Evolutionary conservation across 805 yeast genomes (phyloP).

Genomic region (Blastobotrys muscicola): DNA sequence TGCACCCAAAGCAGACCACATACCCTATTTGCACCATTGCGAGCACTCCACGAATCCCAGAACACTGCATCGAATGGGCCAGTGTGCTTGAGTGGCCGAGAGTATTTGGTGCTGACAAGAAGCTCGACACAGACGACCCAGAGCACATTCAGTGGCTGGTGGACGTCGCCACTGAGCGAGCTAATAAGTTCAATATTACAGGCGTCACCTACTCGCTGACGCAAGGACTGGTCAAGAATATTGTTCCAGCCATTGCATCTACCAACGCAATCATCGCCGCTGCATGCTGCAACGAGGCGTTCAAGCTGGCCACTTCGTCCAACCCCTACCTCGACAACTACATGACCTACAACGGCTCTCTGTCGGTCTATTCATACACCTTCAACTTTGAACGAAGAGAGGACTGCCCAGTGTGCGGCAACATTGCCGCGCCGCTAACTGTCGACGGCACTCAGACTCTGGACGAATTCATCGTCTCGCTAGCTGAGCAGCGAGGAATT

Average conservation of each 20-base stretch:
- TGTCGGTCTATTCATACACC: conserved; percentile 65
- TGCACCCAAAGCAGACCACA: conserved; percentile 49
- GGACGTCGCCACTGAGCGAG: conserved; percentile 47
- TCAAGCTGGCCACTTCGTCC: conserved; percentile 64
- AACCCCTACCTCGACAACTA: conserved; percentile 64
- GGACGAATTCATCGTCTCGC: conserved; percentile 34
- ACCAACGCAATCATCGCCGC: conserved; percentile 92
- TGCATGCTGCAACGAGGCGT: conserved; percentile 75
- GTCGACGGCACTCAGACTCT: conserved; percentile 26
- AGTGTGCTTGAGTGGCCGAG: conserved; percentile 66
- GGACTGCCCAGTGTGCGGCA: conserved; percentile 74
- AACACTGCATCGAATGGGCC: conserved; percentile 92
- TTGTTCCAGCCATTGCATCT: conserved; percentile 89
- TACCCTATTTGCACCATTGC: conserved; percentile 93
- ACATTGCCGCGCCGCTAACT: conserved; percentile 12
- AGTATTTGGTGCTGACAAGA: conserved; percentile 28
- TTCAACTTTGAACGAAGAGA: conserved; percentile 51
- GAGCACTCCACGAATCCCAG: conserved; percentile 87
- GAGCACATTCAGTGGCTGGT: conserved; percentile 59
- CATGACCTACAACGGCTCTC: conserved; percentile 81
- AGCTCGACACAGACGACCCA: conserved; percentile 60
- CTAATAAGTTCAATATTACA: conserved; percentile 49
- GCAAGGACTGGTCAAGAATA: conserved; percentile 81
- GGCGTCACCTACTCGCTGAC: conserved; percentile 67
- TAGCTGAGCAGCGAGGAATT: conserved; percentile 24